Percentiles rank a stretch among this genome's conserved stretches.
phyloP scores from a whole-genome alignment of 2,329 filamentous ascomycete genomes.

The Colletotrichum horii region DNA sequence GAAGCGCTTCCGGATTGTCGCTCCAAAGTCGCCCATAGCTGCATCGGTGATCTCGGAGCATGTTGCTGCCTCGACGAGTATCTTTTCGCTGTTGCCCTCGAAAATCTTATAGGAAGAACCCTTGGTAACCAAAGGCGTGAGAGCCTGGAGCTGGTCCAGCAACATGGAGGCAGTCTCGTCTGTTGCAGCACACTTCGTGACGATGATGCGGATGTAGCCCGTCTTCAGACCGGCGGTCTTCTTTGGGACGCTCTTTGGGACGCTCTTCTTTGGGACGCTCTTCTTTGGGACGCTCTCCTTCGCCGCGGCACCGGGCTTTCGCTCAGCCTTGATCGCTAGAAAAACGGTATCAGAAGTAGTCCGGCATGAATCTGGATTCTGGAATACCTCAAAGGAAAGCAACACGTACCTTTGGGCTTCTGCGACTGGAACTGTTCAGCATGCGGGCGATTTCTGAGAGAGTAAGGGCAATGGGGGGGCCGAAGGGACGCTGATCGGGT shows the following conservation, averaged over 20 bases:
- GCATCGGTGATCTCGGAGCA: neutral
- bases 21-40: neutral
- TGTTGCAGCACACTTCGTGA: neutral
- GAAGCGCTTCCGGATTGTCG: accelerated
- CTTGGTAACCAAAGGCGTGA: neutral
- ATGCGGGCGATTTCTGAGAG: neutral
- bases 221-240: neutral
- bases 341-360: neutral
- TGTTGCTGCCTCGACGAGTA: neutral
- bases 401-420: neutral
- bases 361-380: neutral
- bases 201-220: neutral
- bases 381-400: neutral
- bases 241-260: neutral
- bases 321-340: neutral
- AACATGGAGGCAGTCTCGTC: neutral
- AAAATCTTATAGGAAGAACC: neutral
- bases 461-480: neutral
- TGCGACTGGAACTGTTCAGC: neutral
- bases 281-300: no score
- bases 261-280: no score
- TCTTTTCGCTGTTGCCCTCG: neutral
- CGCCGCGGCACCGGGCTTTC: neutral
- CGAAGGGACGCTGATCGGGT: neutral
- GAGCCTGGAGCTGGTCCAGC: neutral